These are phyloP conservation scores for Solanum chmielewskii DNA, from an alignment of 257 asterid species.

Conservation along the genomic window DNA sequence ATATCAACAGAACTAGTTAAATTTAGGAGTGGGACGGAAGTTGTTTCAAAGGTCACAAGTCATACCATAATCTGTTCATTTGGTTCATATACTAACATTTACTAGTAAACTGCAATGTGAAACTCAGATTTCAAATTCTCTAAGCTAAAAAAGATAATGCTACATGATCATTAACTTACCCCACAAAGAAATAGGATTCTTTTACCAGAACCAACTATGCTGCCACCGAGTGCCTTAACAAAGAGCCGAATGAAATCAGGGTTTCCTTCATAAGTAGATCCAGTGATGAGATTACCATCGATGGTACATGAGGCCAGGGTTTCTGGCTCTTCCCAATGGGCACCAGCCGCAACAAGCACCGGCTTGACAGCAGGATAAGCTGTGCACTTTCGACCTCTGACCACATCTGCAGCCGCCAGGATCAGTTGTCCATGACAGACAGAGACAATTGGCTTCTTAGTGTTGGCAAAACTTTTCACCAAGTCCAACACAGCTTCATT, in stretches of 20 bases:
- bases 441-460: slow-evolving; percentile 62
- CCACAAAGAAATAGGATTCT: slow-evolving; percentile 81
- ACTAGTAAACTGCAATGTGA: neutral
- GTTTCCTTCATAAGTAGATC: slow-evolving; percentile 70
- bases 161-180: slow-evolving; percentile 34
- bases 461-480: slow-evolving; percentile 42
- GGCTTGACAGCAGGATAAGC: slow-evolving; percentile 75
- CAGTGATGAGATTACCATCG: slow-evolving; percentile 82
- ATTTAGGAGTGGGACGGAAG: neutral
- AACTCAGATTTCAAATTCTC: neutral
- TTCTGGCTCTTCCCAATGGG: slow-evolving; percentile 84
- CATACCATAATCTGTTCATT: neutral
- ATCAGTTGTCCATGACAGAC: slow-evolving; percentile 87
- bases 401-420: slow-evolving; percentile 71
- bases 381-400: slow-evolving; percentile 69
- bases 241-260: slow-evolving; percentile 80
- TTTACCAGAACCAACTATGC: slow-evolving; percentile 67
- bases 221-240: slow-evolving; percentile 77
- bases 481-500: slow-evolving; percentile 47
- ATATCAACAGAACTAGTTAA: neutral
- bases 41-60: neutral
- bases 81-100: neutral
- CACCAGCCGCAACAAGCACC: slow-evolving; percentile 77
- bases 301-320: slow-evolving; percentile 57
- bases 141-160: neutral